A percentile compares a stretch with the other conserved stretches of the same genome.
Conservation (phyloP, 2,329 filamentous ascomycete species). For the Pseudogymnoascus sp. region DNA sequence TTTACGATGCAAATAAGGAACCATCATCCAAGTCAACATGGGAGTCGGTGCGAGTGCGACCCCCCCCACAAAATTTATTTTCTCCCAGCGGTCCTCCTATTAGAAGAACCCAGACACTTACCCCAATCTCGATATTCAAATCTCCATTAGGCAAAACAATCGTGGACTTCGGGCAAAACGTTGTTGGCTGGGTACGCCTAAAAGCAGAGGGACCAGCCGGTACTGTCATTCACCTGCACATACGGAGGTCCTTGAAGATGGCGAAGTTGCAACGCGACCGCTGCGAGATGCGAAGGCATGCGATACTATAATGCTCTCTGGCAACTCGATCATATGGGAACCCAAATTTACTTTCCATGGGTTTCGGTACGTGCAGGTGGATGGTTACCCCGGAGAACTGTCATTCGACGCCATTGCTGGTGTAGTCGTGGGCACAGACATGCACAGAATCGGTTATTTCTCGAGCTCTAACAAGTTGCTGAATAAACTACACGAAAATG, state of each 20-base stretch:
- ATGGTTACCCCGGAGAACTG: conserved; percentile 27
- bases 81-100: conserved; percentile 39
- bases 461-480: conserved; percentile 27
- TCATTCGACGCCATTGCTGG: conserved; percentile 16
- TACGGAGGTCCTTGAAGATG: conserved; percentile 36
- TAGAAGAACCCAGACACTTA: conserved; percentile 28
- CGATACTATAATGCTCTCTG: conserved; percentile 29
- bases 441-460: conserved; percentile 26
- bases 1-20: conserved; percentile 35
- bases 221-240: conserved; percentile 30
- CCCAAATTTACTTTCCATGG: conserved; percentile 42
- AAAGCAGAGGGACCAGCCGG: conserved; percentile 1
- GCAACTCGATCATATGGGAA: conserved; percentile 27
- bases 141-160: neutral
- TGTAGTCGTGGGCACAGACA: conserved; percentile 35
- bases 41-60: conserved; percentile 27
- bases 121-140: neutral
- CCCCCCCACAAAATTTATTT: conserved; percentile 29
- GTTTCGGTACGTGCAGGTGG: conserved; percentile 38
- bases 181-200: neutral
- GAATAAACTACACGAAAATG: conserved; percentile 38
- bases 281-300: conserved; percentile 30
- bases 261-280: conserved; percentile 32
- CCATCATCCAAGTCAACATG: conserved; percentile 21
- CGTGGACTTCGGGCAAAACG: neutral